Evolutionary conservation across 345 rosid species (phyloP).

Genomic region (Citrus inodora): DNA sequence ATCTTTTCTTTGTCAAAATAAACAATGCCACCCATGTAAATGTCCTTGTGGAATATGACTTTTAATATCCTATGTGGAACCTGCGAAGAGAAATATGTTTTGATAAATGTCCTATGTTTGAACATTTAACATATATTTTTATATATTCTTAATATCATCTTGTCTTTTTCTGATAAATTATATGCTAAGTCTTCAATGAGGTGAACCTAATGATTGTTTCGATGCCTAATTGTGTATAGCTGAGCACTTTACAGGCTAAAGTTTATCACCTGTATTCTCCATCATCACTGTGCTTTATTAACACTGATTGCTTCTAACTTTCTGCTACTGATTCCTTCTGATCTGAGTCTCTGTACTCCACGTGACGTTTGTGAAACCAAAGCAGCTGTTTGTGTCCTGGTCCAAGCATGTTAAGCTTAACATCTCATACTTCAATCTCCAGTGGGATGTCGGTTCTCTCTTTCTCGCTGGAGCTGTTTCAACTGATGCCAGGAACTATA

Average conservation of each 20-base stretch:
- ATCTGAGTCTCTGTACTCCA: neutral
- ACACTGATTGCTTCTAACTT: neutral
- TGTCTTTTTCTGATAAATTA: neutral
- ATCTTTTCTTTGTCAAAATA: neutral
- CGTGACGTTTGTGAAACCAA: neutral
- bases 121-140: neutral
- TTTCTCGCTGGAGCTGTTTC: too few species aligned
- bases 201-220: neutral
- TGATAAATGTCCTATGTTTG: neutral
- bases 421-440: neutral
- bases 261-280: neutral
- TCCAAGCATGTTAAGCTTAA: neutral
- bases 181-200: neutral
- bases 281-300: neutral
- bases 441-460: neutral
- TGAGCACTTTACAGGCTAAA: neutral
- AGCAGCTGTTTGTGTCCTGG: neutral
- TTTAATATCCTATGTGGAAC: neutral
- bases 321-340: neutral
- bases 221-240: neutral
- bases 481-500: neutral
- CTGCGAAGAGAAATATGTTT: neutral
- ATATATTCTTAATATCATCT: neutral
- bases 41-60: neutral
- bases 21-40: neutral